Evolutionary conservation across 2,329 filamentous ascomycete genomes (phyloP), one percentile per base, ranked within the genome.

Genomic region (Moelleriella libera): DNA sequence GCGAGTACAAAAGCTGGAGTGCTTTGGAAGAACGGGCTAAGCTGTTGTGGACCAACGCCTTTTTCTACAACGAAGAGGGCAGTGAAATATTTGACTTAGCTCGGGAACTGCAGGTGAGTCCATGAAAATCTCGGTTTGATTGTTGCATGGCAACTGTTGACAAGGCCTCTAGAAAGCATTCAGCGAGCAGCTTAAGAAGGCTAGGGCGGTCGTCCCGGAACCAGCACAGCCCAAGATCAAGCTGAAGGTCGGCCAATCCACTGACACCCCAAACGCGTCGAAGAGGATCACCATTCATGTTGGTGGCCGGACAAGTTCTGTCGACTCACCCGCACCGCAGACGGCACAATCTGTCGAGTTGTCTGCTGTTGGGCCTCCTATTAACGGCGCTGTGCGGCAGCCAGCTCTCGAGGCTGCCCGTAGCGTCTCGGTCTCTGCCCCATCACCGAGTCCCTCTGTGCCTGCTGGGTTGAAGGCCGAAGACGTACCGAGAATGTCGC

Each of bases 21-120:
- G 75, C 80, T 1, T 87, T 95, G 54, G 87, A 88, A 60, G 81
- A 88, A 47, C 85, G 85, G 57, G 74, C 86, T 10, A 85, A 81
- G 56, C 74, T 86, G 46, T 80, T 96, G 42, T 96, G 89, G 89
- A 76, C 75, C 45, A 96, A 96, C 63, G 88, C 88, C 0, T 84
- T 81, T 57, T 83, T 83, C 50, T 96, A 90, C 69, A 96, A 96
- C 55, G 87, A 95, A 62, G 88, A 95, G 59, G 85, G 83, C 4
- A 95, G 89, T 58, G 83, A 88, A 12, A 89, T 95, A 46, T 87
- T 82, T 53, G 71, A 77, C 28, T 70, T 92, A 51, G 87, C 88
- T 1, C 77, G 81, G 45, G 81, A 92, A 50, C 76, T 96, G 6
- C 82, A 94, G 77, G 86, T 87, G 68, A 45, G 57, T 30, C 6